Evolutionary conservation across 805 yeast genomes (phyloP), one percentile per base, ranked within the genome.

Genomic region (Yamadazyma phyllophila): DNA sequence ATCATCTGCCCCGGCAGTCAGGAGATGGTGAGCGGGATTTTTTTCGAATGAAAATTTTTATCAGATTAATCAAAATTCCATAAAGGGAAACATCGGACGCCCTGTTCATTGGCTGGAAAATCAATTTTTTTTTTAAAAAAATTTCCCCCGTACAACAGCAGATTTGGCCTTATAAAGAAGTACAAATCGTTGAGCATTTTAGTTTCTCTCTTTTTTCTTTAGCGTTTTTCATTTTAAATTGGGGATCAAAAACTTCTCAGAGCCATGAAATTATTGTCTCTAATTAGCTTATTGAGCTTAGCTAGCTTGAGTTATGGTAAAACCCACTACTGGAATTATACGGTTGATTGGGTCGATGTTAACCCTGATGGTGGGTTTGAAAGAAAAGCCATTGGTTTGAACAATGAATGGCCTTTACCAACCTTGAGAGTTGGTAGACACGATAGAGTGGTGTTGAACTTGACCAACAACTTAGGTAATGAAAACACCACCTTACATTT

Each of bases 361-460:
- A 82, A 80, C 55, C 89, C 89, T 4, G 91, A 85, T 64, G 88
- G 88, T 4, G 60, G 67, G 17, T 61, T 65, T 29, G 77, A 71
- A 41, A 76, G 84, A 53, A 67, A 65, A 27, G 80, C 84, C 56
- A 77, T 85, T 47, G 85, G 88, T 0, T 81, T 84, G 59, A 84
- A 85, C 58, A 80, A 78, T 26, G 58, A 79, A 20, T 84, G 89
- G 82, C 98, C 98, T 48, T 82, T 94, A 77, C 99, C 99, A n/a
- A 77, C 77, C 43, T 67, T 92, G 54, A 73, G 79, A 40, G 90
- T 88, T 52, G 74, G 78, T 54, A 83, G 80, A 61, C 95, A 96
- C 55, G 99, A 94, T 67, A 75, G 85, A 11, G 75, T 94, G 42
- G 65, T 83, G 46, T 69, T 89, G 33, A 80, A 84, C 58, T 75